phyloP scores from a whole-genome alignment of 179 eudicot genomes.

The Spinacia oleracea region DNA sequence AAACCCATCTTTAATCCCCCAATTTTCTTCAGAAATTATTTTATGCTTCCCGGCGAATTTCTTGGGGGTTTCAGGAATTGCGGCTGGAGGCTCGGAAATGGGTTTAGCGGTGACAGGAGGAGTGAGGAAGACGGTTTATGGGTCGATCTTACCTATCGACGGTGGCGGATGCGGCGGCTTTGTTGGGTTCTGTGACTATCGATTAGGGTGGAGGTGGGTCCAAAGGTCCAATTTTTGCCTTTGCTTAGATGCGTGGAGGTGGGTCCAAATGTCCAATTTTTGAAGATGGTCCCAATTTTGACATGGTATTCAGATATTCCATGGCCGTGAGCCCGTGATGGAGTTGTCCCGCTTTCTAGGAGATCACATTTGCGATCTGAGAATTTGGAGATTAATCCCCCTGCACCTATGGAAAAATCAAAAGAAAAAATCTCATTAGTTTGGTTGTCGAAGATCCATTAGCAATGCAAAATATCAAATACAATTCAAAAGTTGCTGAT shows the following conservation, averaged over 20 bases:
- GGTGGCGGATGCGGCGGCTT: too few species aligned
- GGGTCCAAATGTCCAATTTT: constrained; percentile 91
- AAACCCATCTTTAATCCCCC: too few species aligned
- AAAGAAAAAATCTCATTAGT: constrained; percentile 45
- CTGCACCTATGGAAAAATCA: constrained; percentile 58
- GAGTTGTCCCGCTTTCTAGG: constrained; percentile 86
- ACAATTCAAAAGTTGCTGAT: too few species aligned
- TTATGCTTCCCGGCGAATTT: too few species aligned
- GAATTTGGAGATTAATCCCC: constrained; percentile 44
- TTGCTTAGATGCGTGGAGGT: constrained; percentile 53
- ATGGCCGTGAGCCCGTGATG: constrained; percentile 86
- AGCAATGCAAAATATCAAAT: too few species aligned
- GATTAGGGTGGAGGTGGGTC: constrained; percentile 1
- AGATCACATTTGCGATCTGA: constrained; percentile 49
- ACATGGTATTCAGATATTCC: constrained; percentile 81
- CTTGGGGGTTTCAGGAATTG: too few species aligned
- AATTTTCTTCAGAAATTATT: too few species aligned
- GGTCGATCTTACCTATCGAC: too few species aligned
- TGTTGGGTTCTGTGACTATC: constrained; percentile 8
- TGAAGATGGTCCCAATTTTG: constrained; percentile 96
- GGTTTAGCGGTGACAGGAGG: too few species aligned
- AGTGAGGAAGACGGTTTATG: too few species aligned
- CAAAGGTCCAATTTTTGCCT: constrained; percentile 14
- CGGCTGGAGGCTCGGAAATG: too few species aligned
- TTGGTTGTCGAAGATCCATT: too few species aligned